Conservation (phyloP, 1,284 basidiomycete genomes). For the Cystobasidium slooffiae region DNA sequence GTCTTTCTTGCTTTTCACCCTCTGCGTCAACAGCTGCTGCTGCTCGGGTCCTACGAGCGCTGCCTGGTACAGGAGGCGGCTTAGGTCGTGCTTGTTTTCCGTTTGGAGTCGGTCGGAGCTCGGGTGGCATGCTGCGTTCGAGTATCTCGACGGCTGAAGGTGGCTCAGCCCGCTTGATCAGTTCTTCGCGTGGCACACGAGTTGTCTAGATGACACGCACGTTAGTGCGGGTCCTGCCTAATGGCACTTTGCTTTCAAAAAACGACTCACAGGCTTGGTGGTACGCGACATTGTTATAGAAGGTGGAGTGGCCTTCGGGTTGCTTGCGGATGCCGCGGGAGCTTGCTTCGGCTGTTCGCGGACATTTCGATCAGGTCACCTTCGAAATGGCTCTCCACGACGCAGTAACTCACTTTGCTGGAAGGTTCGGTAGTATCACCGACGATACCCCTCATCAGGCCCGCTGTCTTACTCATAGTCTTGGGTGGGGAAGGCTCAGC, state of each 20-base stretch:
- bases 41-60: constrained; percentile 39
- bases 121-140: constrained; percentile 33
- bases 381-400: not conserved
- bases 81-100: constrained; percentile 37
- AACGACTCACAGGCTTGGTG: not conserved
- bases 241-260: too few species aligned
- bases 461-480: constrained; percentile 29
- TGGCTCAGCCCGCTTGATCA: constrained; percentile 24
- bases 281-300: constrained; percentile 5
- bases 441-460: constrained; percentile 36
- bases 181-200: constrained; percentile 24
- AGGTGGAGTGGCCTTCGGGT: not conserved
- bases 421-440: constrained; percentile 28
- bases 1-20: not conserved
- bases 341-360: not conserved
- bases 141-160: constrained; percentile 28
- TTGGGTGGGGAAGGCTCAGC: constrained; percentile 4
- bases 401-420: not conserved
- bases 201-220: not conserved
- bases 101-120: constrained; percentile 22
- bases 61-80: constrained; percentile 41
- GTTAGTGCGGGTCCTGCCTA: too few species aligned
- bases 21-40: constrained; percentile 24
- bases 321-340: not conserved
- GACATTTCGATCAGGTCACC: not conserved